phyloP scores from a whole-genome alignment of 768 basidiomycete species.

The Tephrocybe sp. region DNA sequence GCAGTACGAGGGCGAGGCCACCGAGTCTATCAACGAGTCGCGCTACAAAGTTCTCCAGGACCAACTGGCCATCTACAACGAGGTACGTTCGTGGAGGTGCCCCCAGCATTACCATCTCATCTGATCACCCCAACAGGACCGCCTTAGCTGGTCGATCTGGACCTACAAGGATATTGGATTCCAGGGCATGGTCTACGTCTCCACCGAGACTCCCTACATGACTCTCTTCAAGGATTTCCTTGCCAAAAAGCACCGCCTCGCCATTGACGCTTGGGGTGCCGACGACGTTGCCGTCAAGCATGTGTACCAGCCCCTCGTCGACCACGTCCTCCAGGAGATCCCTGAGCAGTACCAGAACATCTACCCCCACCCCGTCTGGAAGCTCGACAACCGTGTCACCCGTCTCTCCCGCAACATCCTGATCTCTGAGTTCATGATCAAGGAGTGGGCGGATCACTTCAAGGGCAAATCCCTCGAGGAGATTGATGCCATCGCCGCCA shows the following conservation, averaged over 20 bases:
- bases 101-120: neutral
- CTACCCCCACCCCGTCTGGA: slow-evolving; percentile 69
- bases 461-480: slow-evolving; percentile 55
- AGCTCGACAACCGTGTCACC: slow-evolving; percentile 50
- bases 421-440: slow-evolving; percentile 67
- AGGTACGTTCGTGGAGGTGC: slow-evolving; percentile 32
- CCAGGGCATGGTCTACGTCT: slow-evolving; percentile 81
- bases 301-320: slow-evolving; percentile 64
- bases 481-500: slow-evolving; percentile 72
- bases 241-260: slow-evolving; percentile 75
- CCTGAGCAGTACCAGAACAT: slow-evolving; percentile 49
- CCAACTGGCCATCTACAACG: slow-evolving; percentile 71
- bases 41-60: slow-evolving; percentile 70
- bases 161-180: slow-evolving; percentile 86
- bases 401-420: slow-evolving; percentile 68
- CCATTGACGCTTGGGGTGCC: slow-evolving; percentile 78
- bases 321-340: slow-evolving; percentile 60
- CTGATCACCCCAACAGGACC: slow-evolving; percentile 41
- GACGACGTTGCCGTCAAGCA: slow-evolving; percentile 55
- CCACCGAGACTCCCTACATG: slow-evolving; percentile 71
- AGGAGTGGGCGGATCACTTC: slow-evolving; percentile 76
- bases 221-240: slow-evolving; percentile 67
- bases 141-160: slow-evolving; percentile 84
- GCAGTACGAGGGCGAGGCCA: slow-evolving; percentile 56
- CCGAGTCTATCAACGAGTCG: slow-evolving; percentile 63